A percentile compares a stretch with the other conserved stretches of the same genome.
These are phyloP conservation scores for Phytophthora fragariae DNA, from an alignment of 352 stramenopile genomes.

Conservation along the genomic window DNA sequence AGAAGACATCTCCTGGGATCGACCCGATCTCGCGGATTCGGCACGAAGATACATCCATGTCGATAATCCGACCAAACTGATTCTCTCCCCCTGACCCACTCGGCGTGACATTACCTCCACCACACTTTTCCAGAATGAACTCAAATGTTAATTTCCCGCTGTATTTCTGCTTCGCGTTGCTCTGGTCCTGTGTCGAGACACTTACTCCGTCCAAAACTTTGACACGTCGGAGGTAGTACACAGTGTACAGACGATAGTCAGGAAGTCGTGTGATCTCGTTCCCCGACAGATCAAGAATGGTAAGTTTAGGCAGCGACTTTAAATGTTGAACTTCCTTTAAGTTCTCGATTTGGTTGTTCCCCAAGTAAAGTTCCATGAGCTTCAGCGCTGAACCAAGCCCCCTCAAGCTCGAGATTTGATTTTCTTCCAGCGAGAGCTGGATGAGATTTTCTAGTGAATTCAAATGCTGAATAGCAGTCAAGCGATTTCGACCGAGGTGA, in stretches of 20 bases:
- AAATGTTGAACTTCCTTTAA: slow-evolving; percentile 85
- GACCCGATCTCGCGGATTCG: slow-evolving; percentile 74
- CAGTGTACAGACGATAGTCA: slow-evolving; percentile 83
- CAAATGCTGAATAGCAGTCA: slow-evolving; percentile 70
- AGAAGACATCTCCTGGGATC: slow-evolving; percentile 68
- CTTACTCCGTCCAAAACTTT: slow-evolving; percentile 87
- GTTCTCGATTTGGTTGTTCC: slow-evolving; percentile 83
- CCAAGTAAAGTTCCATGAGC: slow-evolving; percentile 91
- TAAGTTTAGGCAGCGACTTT: slow-evolving; percentile 83
- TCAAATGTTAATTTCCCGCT: slow-evolving; percentile 87
- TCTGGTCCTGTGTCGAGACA: slow-evolving; percentile 79
- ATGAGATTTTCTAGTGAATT: slow-evolving; percentile 68
- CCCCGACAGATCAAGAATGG: slow-evolving; percentile 87
- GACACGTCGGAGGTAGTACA: slow-evolving; percentile 82
- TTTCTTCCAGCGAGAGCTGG: slow-evolving; percentile 88
- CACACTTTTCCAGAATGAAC: slow-evolving; percentile 85
- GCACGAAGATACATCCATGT: slow-evolving; percentile 81
- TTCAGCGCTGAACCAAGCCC: slow-evolving; percentile 67
- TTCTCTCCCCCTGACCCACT: slow-evolving; percentile 23
- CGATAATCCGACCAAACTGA: slow-evolving; percentile 65
- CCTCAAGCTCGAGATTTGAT: slow-evolving; percentile 77
- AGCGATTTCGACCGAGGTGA: slow-evolving; percentile 79
- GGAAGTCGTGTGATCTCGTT: slow-evolving; percentile 70
- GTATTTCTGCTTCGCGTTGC: slow-evolving; percentile 88
- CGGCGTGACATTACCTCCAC: slow-evolving; percentile 17